Evolutionary conservation across 352 stramenopile species (phyloP), one percentile per base, ranked within the genome.

Genomic region (Phytophthora ohioensis): DNA sequence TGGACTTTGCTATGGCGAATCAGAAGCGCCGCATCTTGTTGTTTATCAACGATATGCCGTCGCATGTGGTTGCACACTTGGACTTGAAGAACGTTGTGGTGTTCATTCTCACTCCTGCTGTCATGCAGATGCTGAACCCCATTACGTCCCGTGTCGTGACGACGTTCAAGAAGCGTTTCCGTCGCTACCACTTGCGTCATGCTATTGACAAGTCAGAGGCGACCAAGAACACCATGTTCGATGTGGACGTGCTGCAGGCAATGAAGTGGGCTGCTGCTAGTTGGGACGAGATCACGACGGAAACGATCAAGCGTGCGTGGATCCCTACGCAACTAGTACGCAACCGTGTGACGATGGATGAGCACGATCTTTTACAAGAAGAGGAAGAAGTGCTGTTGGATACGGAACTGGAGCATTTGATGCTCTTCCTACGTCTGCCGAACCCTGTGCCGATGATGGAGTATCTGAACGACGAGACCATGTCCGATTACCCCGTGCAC

Each of bases 11-110:
- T 15, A 95, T 95, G 88, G 77, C 74, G 21, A 85, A 75, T 21
- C 83, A 93, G 61, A 91, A 93, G 59, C 88, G 88, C 43, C 78
- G 79, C 57, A 92, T 95, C 57, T 57, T 95, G 61, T 68, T 95
- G 2, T 80, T 95, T 34, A 75, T 95, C 30, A 92, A 93, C 67
- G 84, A 94, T 15, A 87, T 88, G 57, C 76, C 86, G 7, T 94
- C 88, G 21, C 88, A 95, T 46, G 83, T 91, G 10, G 80, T 93
- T 9, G 79, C 84, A 13, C 86, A 93, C 48, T 58, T 95, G 10
- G 88, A 95, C 49, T 80, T 95, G 30, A 90, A 75, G 47, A 87
- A 93, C 67, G 80, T 95, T 27, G 79, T 90, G 38, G 69, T 95
- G 46, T 87, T 87, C 49, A 73, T 94, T 6, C 57, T 93, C 27